Evolutionary conservation across 495 filamentous ascomycete species (phyloP), one percentile per base, ranked within the genome.

Genomic region (Daldinia grandis): DNA sequence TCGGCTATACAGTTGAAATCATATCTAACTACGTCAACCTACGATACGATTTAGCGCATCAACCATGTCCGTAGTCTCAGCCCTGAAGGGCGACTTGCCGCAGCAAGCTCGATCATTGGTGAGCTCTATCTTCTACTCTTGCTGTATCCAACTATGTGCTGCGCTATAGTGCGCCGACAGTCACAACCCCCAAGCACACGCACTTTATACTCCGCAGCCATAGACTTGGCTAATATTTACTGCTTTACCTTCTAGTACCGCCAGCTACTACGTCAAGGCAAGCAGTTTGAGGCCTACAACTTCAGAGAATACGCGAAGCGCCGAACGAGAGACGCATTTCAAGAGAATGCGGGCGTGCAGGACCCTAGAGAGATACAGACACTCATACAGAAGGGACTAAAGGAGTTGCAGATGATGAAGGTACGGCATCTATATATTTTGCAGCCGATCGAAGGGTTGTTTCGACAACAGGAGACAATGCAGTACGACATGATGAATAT

Each of bases 291-390:
- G 58, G 86, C 90, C 67, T 99, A 97, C 85, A 98, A 98, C 80
- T 99, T 97, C 86, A 88, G 95, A 77, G 95, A 98, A 74, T 99
- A 98, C 81, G 94, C 96, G 30, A 92, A 88, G 77, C 89, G 96
- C 63, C 87, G 95, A 76, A 95, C 95, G 73, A 84, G 83, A 74
- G 95, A 97, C 83, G 88, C 92, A 9, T 99, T 99, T 78, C 87
- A 92, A 62, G 94, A 95, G 78, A 86, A 96, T 76, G 85, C 84
- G 61, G 82, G 83, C 66, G 83, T 86, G 12, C 87, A 92, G 65
- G 94, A 95, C 58, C 78, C 79, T 49, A 83, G 94, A 69, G 83
- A 84, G 80, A 86, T 96, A 78, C 93, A 98, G 78, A 93, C 95
- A 76, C 81, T 97, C 76, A 86, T 98, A 68, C 93, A 98, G 79